Evolutionary conservation across 495 filamentous ascomycete genomes (phyloP), one percentile per base, ranked within the genome.

Genomic region (Xylaria longipes): DNA sequence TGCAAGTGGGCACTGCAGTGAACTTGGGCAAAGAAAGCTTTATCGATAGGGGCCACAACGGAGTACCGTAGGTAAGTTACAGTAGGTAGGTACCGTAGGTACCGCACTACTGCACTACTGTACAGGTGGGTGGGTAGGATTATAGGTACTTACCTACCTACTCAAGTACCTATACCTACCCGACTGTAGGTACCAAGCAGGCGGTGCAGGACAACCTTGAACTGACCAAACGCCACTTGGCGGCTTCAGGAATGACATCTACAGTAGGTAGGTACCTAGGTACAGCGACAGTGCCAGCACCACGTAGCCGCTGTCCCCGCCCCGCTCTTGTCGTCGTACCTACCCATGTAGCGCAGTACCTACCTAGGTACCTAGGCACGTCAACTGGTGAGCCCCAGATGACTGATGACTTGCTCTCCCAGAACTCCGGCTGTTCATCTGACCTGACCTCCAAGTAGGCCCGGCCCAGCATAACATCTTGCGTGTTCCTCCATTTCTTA

Each of bases 321-420:
- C n/a, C n/a, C n/a, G n/a, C n/a, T n/a, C n/a, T n/a, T n/a, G n/a
- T n/a, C n/a, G n/a, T n/a, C n/a, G n/a, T 48, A 48, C 45, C 45
- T 35, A 33, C 56, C 56, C 20, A 60, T 15, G 54, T 60, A 61
- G 20, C n/a, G n/a, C n/a, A n/a, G 31, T 37, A 33, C 56, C 15
- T 50, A 43, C 11, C 22, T 25, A 20, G 46, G 31, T 33, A 66
- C 29, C 8, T 20, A 31, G 6, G 35, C 39, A 69, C 65, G 65
- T 68, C 65, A 68, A 68, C 65, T 27, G 33, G 48, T 41, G 65
- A 56, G 65, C 29, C 37, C 46, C 65, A 20, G 65, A 54, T 68
- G 65, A 68, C 50, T 29, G 60, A 25, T 63, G 37, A 63, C 46
- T 54, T 43, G 31, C 66, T 37, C 7, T 58, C 50, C 48, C 48